Percentiles rank a stretch among this genome's conserved stretches.
phyloP scores from a whole-genome alignment of 2,329 filamentous ascomycete species.

The Chaetoscypha palmicola region DNA sequence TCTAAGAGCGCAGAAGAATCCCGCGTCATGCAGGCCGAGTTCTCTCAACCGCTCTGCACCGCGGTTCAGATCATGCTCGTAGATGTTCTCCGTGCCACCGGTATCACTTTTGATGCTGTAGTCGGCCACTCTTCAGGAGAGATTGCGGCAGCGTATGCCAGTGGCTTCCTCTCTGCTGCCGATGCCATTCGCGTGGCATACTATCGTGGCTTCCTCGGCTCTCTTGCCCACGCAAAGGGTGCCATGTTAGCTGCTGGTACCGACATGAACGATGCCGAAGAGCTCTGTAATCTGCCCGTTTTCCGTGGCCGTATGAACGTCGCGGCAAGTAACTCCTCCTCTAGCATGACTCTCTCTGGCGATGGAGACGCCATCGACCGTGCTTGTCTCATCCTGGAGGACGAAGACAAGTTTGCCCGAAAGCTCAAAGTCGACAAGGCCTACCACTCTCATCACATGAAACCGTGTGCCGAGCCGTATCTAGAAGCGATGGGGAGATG shows the following conservation, averaged over 20 bases:
- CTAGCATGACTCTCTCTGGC: slow-evolving; percentile 27
- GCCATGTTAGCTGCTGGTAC: slow-evolving; percentile 17
- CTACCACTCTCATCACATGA: slow-evolving; percentile 28
- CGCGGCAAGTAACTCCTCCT: slow-evolving; percentile 28
- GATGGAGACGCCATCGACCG: slow-evolving; percentile 18
- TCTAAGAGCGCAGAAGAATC: slow-evolving; percentile 17
- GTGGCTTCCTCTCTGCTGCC: slow-evolving; percentile 28
- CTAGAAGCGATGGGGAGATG: slow-evolving; percentile 11
- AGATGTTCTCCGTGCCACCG: slow-evolving; percentile 36
- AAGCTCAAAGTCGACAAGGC: slow-evolving; percentile 20
- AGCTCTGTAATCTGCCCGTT: neutral
- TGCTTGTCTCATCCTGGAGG: slow-evolving; percentile 5
- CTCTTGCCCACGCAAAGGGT: slow-evolving; percentile 19
- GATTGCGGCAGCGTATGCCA: slow-evolving; percentile 40
- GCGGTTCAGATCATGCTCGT: slow-evolving; percentile 42
- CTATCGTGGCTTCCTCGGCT: slow-evolving; percentile 21
- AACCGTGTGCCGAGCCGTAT: slow-evolving; percentile 13
- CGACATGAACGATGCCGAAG: slow-evolving; percentile 9
- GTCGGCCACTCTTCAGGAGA: slow-evolving; percentile 42
- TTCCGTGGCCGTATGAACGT: slow-evolving; percentile 21
- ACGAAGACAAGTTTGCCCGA: slow-evolving; percentile 15
- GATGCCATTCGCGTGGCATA: slow-evolving; percentile 40
- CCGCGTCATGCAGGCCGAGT: slow-evolving; percentile 31
- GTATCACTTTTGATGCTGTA: slow-evolving; percentile 33
- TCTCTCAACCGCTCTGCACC: slow-evolving; percentile 37